Percentiles rank a stretch among this genome's conserved stretches.
Conservation (phyloP, 1,284 basidiomycete genomes). For the Trichosporon sp. region DNA sequence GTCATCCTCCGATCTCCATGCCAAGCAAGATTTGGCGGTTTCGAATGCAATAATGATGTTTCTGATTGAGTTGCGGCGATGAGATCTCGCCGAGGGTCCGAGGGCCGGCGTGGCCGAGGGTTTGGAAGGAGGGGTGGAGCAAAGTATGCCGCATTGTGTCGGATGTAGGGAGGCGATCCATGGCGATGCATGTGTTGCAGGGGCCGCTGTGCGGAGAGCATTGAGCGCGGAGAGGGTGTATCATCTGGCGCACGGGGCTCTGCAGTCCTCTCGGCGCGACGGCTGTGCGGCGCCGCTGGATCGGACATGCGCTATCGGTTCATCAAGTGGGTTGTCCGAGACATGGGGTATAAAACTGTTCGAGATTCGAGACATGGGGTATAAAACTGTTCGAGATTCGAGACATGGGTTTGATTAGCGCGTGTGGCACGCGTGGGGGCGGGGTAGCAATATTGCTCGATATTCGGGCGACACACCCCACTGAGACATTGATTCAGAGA, state of each 20-base stretch:
- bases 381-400: too few species aligned
- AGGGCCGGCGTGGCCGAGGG: too few species aligned
- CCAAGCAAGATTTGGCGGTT: too few species aligned
- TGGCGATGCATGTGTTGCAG: not conserved
- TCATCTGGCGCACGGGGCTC: not conserved
- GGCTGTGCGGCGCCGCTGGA: not conserved
- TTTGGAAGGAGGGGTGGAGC: not conserved
- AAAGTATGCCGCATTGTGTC: not conserved
- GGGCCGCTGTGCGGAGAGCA: not conserved
- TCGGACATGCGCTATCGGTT: not conserved
- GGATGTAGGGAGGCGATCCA: not conserved
- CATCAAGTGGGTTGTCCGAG: not conserved
- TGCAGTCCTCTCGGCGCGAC: not conserved
- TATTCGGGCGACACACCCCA: not conserved
- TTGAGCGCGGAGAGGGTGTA: not conserved
- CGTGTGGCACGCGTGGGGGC: not conserved
- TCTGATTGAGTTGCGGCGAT: not conserved
- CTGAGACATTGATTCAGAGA: constrained; percentile 8
- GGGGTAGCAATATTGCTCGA: not conserved
- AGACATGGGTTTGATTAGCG: too few species aligned
- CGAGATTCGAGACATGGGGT: too few species aligned
- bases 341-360: not conserved
- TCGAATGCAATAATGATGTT: not conserved
- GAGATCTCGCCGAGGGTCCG: not conserved
- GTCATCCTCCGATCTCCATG: too few species aligned